Percentiles rank a stretch among this genome's conserved stretches.
Evolutionary conservation across 495 filamentous ascomycete species (phyloP).

Genomic region (Aspergillus olivimuriae): DNA sequence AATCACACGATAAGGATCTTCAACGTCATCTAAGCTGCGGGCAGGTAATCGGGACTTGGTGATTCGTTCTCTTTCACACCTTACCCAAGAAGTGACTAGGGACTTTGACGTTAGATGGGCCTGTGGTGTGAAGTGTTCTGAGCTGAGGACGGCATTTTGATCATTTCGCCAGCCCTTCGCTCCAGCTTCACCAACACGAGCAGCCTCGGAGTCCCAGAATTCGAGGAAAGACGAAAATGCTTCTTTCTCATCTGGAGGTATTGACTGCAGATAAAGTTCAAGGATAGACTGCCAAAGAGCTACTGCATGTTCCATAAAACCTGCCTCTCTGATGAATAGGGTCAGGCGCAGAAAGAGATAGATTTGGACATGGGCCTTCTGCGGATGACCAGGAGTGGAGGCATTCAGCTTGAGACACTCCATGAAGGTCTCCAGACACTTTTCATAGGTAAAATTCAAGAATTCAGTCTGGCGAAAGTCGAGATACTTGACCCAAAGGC

Average conservation of each 20-base stretch:
- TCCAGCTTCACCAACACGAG: constrained; percentile 68
- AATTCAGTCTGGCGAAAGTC: constrained; percentile 69
- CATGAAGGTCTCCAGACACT: constrained; percentile 48
- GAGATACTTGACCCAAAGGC: constrained; percentile 68
- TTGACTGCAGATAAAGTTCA: constrained; percentile 60
- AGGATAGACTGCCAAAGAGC: constrained; percentile 80
- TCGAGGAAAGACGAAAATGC: constrained; percentile 47
- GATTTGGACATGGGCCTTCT: constrained; percentile 45
- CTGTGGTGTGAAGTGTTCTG: constrained; percentile 15
- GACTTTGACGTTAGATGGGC: constrained; percentile 17
- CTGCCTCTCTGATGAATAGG: constrained; percentile 68
- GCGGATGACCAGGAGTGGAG: constrained; percentile 14
- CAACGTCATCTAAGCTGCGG: constrained; percentile 57
- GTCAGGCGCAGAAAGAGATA: constrained; percentile 73
- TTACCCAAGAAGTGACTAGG: constrained; percentile 53
- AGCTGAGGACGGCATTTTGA: constrained; percentile 7
- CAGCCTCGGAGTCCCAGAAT: constrained; percentile 85
- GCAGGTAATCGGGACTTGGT: constrained; percentile 52
- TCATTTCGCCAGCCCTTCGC: constrained; percentile 61
- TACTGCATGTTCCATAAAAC: constrained; percentile 69
- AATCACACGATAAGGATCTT: constrained; percentile 74
- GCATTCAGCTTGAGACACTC: constrained; percentile 49
- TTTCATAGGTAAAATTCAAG: constrained; percentile 60
- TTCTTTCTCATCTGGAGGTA: constrained; percentile 4
- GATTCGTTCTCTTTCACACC: constrained; percentile 47